A percentile compares a stretch with the other conserved stretches of the same genome.
These are phyloP conservation scores for Phytophthora citrophthora DNA, from an alignment of 352 stramenopile species.

Conservation along the genomic window DNA sequence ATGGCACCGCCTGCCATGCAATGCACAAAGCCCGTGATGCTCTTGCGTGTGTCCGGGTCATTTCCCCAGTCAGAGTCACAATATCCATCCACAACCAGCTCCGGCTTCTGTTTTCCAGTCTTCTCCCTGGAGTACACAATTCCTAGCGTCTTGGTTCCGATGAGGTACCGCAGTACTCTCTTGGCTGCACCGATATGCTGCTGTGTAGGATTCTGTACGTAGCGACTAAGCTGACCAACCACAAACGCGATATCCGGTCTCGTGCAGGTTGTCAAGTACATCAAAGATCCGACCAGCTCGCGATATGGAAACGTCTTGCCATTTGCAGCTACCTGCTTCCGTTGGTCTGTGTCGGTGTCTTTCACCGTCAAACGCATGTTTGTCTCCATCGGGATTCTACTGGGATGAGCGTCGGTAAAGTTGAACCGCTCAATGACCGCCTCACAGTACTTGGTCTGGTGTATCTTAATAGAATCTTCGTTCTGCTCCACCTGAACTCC, in stretches of 20 bases:
- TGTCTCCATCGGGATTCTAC: not conserved
- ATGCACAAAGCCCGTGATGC: conserved; percentile 1
- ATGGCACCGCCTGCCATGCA: not conserved
- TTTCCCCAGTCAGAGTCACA: not conserved
- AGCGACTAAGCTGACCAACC: not conserved
- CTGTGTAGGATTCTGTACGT: conserved; percentile 3
- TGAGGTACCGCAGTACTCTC: not conserved
- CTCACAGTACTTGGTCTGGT: not conserved
- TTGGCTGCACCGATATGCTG: conserved; percentile 10
- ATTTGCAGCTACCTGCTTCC: not conserved
- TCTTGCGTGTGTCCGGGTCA: not conserved
- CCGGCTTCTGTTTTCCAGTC: not conserved
- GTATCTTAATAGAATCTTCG: not conserved
- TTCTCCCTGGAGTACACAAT: conserved; percentile 1
- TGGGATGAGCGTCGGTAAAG: not conserved
- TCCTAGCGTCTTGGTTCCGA: not conserved
- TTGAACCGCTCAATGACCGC: not conserved
- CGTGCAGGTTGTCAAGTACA: not conserved
- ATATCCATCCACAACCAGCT: not conserved
- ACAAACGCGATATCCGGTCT: not conserved
- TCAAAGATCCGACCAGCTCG: not conserved
- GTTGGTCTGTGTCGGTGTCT: not conserved
- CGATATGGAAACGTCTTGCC: not conserved
- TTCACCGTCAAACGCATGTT: not conserved
- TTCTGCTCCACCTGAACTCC: not conserved